Base-by-base conservation (phyloP, 331 rosid genomes). In the Prunus yedoensis region DNA sequence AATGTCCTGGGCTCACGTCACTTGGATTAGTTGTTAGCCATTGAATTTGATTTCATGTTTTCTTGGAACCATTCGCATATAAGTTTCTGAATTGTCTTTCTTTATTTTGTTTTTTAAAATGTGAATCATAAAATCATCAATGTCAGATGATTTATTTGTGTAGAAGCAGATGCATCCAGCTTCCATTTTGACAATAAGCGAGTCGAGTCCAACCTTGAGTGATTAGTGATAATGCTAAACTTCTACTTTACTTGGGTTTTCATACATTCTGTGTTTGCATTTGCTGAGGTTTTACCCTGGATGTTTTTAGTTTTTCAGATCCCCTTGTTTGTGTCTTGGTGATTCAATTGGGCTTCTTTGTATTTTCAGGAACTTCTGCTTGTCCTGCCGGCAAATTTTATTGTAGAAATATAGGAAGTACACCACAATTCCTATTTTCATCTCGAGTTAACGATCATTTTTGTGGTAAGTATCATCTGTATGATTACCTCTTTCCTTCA, bases 311-410 rank as follows among this genome's bases (percentile, higher is more conserved):
- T 47, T 20, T 65, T 17, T 53, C 54, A 20, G 52, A 38, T 17
- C 50, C 12, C 17, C 45, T n/a, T 66, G 16, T 68, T 56, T 74
- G 50, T 73, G 71, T 61, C 71, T 27, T 63, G 30, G 7, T 14
- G 30, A 62, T 70, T 60, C 46, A 74, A 63, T 59, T 81, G 8
- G 17, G 38, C 17, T 28, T 49, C 32, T 28, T 78, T 83, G 70
- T 74, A 32, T 76, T 58, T 79, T 69, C 91, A 94, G 99, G 99
- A 69, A 94, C 99, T 81, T 89, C 97, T 21, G 97, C 99, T 76
- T 94, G 97, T 74, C 85, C 89, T 1, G 76, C 84, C 1, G 93
- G 91, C 23, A 91, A 85, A 74, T 94, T 94, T 77, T 92, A 89
- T 63, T 91, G 96, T 83, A 82, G 80, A 68, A 94, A 94, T 73